Conservation (phyloP, 441 rosid species). For the Syzygium malaccense region DNA sequence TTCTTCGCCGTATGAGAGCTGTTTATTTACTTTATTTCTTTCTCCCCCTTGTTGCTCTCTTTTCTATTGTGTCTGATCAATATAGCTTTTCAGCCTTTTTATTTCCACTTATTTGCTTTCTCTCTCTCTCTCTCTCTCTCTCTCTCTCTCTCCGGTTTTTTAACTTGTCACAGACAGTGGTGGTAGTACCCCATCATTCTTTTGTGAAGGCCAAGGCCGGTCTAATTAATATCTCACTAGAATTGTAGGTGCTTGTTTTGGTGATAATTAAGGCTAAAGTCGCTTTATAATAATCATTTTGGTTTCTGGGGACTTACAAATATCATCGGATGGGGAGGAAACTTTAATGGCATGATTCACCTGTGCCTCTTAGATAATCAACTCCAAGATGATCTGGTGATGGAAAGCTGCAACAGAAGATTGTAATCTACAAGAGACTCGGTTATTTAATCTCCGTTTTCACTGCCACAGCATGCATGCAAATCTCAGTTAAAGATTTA, state of each 20-base stretch:
- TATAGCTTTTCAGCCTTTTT: slow-evolving; percentile 12
- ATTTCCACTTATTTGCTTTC: slow-evolving; percentile 20
- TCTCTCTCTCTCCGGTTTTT: background rate
- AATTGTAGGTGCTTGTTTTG: slow-evolving; percentile 12
- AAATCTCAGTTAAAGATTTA: background rate
- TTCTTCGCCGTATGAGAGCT: slow-evolving; percentile 6
- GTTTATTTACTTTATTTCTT: slow-evolving; percentile 5
- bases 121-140: background rate
- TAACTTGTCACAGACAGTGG: background rate
- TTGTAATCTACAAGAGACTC: slow-evolving; percentile 19
- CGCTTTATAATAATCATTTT: slow-evolving; percentile 15
- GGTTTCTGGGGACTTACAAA: slow-evolving; percentile 24
- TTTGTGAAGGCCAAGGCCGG: background rate
- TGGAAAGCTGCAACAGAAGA: slow-evolving; percentile 46
- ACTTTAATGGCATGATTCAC: slow-evolving; percentile 17
- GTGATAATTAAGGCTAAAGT: slow-evolving; percentile 6
- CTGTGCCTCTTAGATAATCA: slow-evolving; percentile 6
- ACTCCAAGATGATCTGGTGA: slow-evolving; percentile 10
- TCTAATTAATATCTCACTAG: background rate
- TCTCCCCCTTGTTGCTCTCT: slow-evolving; percentile 16
- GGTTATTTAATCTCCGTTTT: background rate
- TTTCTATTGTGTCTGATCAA: background rate
- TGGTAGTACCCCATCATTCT: slow-evolving; percentile 13
- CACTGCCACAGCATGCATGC: background rate
- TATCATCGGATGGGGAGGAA: slow-evolving; percentile 11